These are phyloP conservation scores for Isatis tinctoria DNA, from an alignment of 345 rosid species.

Conservation along the genomic window DNA sequence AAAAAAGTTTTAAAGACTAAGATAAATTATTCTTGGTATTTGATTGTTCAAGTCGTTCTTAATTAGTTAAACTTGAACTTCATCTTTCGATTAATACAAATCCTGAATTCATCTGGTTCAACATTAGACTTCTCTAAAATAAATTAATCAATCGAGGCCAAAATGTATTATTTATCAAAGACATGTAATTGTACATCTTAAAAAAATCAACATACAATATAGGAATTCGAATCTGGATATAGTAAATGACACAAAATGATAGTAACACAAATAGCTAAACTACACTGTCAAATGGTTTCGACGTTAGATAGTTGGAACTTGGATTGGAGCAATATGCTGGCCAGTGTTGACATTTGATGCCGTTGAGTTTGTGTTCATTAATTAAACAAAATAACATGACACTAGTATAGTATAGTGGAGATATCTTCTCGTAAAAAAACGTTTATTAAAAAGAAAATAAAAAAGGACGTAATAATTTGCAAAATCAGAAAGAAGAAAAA, in stretches of 20 bases:
- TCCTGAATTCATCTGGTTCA: too few relatives aligned
- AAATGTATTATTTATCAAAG: too few relatives aligned
- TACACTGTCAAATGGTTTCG: background rate
- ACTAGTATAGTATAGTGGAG: background rate
- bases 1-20: background rate
- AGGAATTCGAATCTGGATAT: too few relatives aligned
- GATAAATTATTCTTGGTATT: background rate
- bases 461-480: background rate
- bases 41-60: background rate
- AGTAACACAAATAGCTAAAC: background rate
- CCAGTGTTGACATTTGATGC: background rate
- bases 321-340: background rate
- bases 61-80: too few relatives aligned
- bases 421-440: background rate
- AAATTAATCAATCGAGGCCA: too few relatives aligned
- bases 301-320: background rate
- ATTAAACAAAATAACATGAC: background rate
- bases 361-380: background rate
- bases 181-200: too few relatives aligned
- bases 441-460: background rate
- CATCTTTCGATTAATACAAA: too few relatives aligned
- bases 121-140: too few relatives aligned
- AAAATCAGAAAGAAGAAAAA: background rate
- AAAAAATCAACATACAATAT: too few relatives aligned
- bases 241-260: too few relatives aligned